phyloP scores from a whole-genome alignment of 768 basidiomycete genomes.

The Russula sp. region DNA sequence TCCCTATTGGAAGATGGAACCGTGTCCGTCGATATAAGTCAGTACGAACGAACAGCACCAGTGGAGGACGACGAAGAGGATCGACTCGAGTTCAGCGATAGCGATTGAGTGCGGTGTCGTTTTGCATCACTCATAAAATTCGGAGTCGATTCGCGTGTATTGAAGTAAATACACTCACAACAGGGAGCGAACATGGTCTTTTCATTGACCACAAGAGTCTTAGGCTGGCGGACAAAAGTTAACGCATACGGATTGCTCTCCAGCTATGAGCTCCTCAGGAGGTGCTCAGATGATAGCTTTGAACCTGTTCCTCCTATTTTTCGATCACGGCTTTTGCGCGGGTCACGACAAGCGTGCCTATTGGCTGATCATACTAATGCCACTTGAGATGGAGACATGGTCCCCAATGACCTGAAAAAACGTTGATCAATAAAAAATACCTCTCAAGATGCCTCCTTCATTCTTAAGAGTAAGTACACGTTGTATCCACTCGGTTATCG shows the following conservation, averaged over 20 bases:
- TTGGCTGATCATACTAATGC: not conserved
- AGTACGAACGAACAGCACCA: constrained; percentile 68
- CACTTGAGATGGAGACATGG: not conserved
- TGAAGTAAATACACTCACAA: constrained; percentile 16
- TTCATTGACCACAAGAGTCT: not conserved
- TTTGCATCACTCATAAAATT: constrained; percentile 2
- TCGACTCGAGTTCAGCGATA: constrained; percentile 76
- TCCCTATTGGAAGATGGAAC: constrained; percentile 79
- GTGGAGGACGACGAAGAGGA: constrained; percentile 65
- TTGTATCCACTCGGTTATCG: constrained; percentile 30
- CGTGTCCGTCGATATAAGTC: constrained; percentile 82
- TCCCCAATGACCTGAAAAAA: not conserved
- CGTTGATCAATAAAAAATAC: not conserved
- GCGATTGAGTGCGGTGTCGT: constrained; percentile 52
- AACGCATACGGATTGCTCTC: not conserved
- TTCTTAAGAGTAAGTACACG: constrained; percentile 20
- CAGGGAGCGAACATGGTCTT: not conserved
- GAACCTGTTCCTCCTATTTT: not conserved
- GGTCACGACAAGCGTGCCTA: not conserved
- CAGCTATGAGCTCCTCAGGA: not conserved
- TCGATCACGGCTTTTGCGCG: not conserved
- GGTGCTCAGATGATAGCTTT: not conserved
- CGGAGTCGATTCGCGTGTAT: constrained; percentile 11
- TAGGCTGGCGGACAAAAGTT: too few relatives aligned
- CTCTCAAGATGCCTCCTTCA: not conserved